phyloP scores from a whole-genome alignment of 1,139 yeast species.

The Lodderomyces jiufengensis region DNA sequence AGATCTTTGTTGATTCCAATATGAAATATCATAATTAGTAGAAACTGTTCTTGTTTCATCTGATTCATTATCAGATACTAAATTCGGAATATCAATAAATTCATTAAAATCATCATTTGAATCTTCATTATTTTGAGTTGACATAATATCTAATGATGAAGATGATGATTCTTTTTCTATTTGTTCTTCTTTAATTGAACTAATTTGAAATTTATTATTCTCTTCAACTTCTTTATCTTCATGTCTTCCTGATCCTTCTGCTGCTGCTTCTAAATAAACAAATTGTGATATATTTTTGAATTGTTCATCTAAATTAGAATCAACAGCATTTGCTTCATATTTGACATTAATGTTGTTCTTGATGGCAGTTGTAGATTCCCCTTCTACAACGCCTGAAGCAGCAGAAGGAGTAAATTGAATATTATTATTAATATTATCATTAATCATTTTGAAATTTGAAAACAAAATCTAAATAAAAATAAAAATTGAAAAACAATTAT shows the following conservation, averaged over 20 bases:
- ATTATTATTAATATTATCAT: slow-evolving; percentile 15
- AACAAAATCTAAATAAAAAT: slow-evolving; percentile 3
- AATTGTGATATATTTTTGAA: slow-evolving; percentile 9
- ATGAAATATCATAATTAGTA: slow-evolving; percentile 8
- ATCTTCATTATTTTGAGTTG: slow-evolving; percentile 13
- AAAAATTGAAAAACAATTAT: slow-evolving; percentile 14
- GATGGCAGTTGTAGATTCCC: slow-evolving; percentile 1
- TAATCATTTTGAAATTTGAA: slow-evolving; percentile 11
- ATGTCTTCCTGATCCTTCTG: slow-evolving; percentile 9
- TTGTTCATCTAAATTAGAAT: slow-evolving; percentile 5
- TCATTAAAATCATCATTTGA: slow-evolving; percentile 12
- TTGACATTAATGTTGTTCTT: not conserved
- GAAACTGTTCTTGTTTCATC: slow-evolving; percentile 10
- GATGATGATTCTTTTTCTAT: not conserved
- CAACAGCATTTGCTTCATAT: not conserved
- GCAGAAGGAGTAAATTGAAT: slow-evolving; percentile 9
- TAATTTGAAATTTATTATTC: not conserved
- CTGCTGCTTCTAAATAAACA: slow-evolving; percentile 8
- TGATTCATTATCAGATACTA: slow-evolving; percentile 12
- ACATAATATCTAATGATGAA: slow-evolving; percentile 14
- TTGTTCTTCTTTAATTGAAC: too few relatives aligned
- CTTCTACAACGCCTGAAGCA: slow-evolving; percentile 6
- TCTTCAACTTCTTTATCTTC: slow-evolving; percentile 1
- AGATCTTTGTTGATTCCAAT: slow-evolving; percentile 11
- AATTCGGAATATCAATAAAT: slow-evolving; percentile 13